These are phyloP conservation scores for Poa annua DNA, from an alignment of 176 grass and related monocot genomes.

Conservation along the genomic window DNA sequence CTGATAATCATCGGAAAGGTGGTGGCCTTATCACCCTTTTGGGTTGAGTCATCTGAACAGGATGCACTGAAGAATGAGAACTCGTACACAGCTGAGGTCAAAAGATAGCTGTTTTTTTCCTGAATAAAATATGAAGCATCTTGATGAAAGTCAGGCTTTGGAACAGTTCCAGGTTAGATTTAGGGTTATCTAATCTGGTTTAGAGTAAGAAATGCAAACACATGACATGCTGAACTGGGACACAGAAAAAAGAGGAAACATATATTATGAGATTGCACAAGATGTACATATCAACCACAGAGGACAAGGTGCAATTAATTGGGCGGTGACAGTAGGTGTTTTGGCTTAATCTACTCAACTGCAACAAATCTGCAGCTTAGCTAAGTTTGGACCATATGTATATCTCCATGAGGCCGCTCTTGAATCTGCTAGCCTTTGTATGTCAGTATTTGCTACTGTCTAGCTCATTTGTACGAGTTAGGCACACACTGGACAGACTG, in stretches of 20 bases:
- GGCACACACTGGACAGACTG: too few species aligned
- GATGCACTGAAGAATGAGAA: conserved; percentile 30
- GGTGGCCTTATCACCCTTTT: conserved; percentile 81
- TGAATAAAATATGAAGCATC: background rate
- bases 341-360: conserved; percentile 20
- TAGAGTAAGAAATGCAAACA: background rate
- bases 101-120: conserved; percentile 35
- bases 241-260: conserved; percentile 16
- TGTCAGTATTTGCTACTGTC: background rate
- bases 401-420: background rate
- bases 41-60: conserved; percentile 54
- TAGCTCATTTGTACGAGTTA: background rate
- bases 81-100: conserved; percentile 41
- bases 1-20: conserved; percentile 88
- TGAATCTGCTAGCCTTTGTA: background rate
- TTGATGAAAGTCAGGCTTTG: background rate
- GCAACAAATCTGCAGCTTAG: background rate
- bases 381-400: conserved; percentile 3
- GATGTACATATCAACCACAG: conserved; percentile 8
- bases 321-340: background rate
- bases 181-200: conserved; percentile 20
- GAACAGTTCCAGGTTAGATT: conserved; percentile 30
- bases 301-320: background rate
- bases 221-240: background rate
- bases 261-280: conserved; percentile 1